Evolutionary conservation across 305 asterid species (phyloP), one percentile per base, ranked within the genome.

Genomic region (Fraxinus dipetala): DNA sequence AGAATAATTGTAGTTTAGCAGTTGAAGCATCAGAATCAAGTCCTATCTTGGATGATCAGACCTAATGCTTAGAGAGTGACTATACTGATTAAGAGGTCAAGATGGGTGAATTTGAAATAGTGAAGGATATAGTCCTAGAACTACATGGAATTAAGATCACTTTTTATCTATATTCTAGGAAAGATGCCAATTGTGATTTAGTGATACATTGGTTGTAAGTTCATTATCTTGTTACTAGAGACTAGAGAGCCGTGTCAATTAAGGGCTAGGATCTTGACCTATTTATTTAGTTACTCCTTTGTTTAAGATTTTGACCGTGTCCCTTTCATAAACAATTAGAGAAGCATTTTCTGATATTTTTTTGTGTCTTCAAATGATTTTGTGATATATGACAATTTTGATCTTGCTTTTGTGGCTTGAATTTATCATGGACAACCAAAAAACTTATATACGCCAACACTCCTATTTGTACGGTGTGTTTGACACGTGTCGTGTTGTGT

Each of bases 21-120:
- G 34, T 63, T 63, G 72, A 63, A 24, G 16, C 16, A 5, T 63
- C 32, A 22, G 72, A 26, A 32, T 31, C 75, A 73, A 5, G 59
- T 61, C 18, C 30, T 20, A 18, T 72, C 31, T 77, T 82, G 84
- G 84, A 43, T 77, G 72, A 22, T 61, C 32, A 13, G 78, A 43
- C 22, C 69, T 72, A 51, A 2, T 16, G 35, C 26, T 78, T 48
- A 20, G 73, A 63, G 13, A 67, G 40, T 77, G 73, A 32, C 38
- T 2, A 20, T 77, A 61, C 24, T 34, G 24, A 31, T 70, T 43
- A 78, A 8, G 32, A 78, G 74, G 45, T 30, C 51, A 11, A 63
- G 72, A 63, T 9, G 72, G 56, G 20, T 22, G 26, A 74, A 18
- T 38, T 51, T 4, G 6, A 63, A 76, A 43, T 40, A 63, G 31